These are phyloP conservation scores for Yamadazyma laniorum DNA, from an alignment of 805 yeast genomes.

Conservation along the genomic window DNA sequence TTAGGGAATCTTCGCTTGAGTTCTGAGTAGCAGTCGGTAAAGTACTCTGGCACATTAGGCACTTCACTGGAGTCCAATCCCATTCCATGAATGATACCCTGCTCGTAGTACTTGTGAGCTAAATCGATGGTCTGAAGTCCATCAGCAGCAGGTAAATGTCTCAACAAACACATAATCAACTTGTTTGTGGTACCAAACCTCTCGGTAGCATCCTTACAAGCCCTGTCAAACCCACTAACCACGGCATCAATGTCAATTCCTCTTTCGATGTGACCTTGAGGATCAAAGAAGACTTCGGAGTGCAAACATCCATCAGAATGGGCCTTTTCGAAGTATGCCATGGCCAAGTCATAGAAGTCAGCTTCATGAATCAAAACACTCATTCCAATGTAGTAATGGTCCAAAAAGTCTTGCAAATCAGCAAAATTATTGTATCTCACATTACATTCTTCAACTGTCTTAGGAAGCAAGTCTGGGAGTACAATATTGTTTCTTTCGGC, in stretches of 20 bases:
- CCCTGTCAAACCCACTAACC: constrained; percentile 64
- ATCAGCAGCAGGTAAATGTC: constrained; percentile 65
- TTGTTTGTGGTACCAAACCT: constrained; percentile 66
- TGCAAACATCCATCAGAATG: constrained; percentile 59
- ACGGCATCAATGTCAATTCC: constrained; percentile 60
- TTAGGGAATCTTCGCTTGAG: constrained; percentile 50
- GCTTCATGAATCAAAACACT: constrained; percentile 64
- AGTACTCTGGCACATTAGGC: constrained; percentile 73
- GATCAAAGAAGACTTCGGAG: constrained; percentile 79
- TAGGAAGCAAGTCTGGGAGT: constrained; percentile 65
- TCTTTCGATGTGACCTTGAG: constrained; percentile 78
- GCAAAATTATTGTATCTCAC: constrained; percentile 59
- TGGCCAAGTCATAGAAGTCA: constrained; percentile 78
- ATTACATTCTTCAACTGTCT: constrained; percentile 53
- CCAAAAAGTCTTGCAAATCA: constrained; percentile 74
- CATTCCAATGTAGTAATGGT: constrained; percentile 80
- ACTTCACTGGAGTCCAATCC: constrained; percentile 82
- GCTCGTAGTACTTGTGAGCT: constrained; percentile 50
- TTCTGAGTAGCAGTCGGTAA: constrained; percentile 57
- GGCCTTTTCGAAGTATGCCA: constrained; percentile 65
- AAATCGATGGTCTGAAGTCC: constrained; percentile 57
- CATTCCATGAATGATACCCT: constrained; percentile 67
- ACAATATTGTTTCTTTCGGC: constrained; percentile 62
- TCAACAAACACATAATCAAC: constrained; percentile 76
- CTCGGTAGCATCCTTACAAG: constrained; percentile 58